Evolutionary conservation across 495 filamentous ascomycete genomes (phyloP).

Genomic region (Annulohypoxylon maeteangense): DNA sequence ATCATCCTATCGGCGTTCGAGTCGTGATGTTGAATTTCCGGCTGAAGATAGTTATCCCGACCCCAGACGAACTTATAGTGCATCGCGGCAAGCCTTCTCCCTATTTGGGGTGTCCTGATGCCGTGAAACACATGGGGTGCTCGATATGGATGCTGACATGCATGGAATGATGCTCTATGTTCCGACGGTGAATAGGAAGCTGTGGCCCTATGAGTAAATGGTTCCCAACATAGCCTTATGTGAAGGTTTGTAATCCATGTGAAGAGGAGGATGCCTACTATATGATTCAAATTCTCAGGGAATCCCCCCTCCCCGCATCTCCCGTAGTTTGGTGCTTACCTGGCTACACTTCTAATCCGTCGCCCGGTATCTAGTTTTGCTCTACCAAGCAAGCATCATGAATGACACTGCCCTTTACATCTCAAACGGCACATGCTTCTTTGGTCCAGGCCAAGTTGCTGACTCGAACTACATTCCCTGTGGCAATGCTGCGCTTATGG

Average conservation of each 20-base stretch:
- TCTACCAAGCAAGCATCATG: slow-evolving; percentile 17
- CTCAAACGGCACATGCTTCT: slow-evolving; percentile 51
- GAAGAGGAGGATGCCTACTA: background rate
- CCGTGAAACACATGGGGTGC: background rate
- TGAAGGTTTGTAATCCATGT: background rate
- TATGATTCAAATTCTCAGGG: background rate
- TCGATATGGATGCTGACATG: slow-evolving; percentile 1
- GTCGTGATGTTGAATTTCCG: background rate
- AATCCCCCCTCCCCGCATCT: background rate
- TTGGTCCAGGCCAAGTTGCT: slow-evolving; percentile 9
- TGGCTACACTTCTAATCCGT: background rate
- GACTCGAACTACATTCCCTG: slow-evolving; percentile 46
- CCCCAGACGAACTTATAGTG: background rate
- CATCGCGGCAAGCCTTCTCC: background rate
- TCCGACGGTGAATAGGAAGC: background rate
- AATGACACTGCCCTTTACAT: slow-evolving; percentile 34
- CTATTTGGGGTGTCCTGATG: background rate
- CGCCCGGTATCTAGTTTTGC: background rate
- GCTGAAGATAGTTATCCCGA: background rate
- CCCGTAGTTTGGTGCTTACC: background rate
- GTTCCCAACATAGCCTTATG: background rate
- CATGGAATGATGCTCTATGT: background rate
- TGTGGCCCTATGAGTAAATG: background rate
- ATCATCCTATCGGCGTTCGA: background rate
- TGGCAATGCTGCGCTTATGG: slow-evolving; percentile 47